Percentiles rank a stretch among this genome's conserved stretches.
phyloP scores from a whole-genome alignment of 768 basidiomycete species.

The Boletus subcaerulescens region DNA sequence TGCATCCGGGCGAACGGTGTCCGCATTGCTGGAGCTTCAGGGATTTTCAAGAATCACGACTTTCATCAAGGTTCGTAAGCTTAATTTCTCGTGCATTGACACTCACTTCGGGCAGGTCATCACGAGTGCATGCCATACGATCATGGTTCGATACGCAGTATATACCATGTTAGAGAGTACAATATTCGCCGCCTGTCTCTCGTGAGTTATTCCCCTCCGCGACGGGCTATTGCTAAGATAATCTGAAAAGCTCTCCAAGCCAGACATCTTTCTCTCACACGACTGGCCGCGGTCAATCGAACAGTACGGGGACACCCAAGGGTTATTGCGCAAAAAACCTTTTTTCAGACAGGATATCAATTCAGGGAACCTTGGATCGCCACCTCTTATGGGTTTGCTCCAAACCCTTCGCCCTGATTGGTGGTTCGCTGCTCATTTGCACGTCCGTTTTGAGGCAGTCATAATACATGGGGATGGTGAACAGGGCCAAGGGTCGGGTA shows the following conservation, averaged over 20 bases:
- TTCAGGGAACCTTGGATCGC: conserved; percentile 73
- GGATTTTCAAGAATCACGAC: conserved; percentile 82
- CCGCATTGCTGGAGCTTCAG: conserved; percentile 86
- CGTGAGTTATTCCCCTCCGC: conserved; percentile 35
- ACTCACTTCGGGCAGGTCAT: conserved; percentile 49
- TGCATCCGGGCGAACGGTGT: conserved; percentile 85
- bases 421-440: conserved; percentile 95
- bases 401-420: conserved; percentile 68
- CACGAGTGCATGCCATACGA: conserved; percentile 84
- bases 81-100: not conserved
- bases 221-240: not conserved
- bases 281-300: conserved; percentile 94
- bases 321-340: conserved; percentile 70
- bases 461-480: conserved; percentile 43
- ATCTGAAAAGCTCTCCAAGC: conserved; percentile 47
- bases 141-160: conserved; percentile 65
- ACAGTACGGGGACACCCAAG: conserved; percentile 66
- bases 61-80: conserved; percentile 57
- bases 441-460: conserved; percentile 78
- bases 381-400: conserved; percentile 78
- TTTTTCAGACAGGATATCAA: conserved; percentile 73
- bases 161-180: conserved; percentile 90
- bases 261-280: conserved; percentile 86
- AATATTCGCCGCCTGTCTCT: conserved; percentile 76
- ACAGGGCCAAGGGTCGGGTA: not conserved